phyloP scores from a whole-genome alignment of 164 flowering plant species.

The Aristolochia contorta region DNA sequence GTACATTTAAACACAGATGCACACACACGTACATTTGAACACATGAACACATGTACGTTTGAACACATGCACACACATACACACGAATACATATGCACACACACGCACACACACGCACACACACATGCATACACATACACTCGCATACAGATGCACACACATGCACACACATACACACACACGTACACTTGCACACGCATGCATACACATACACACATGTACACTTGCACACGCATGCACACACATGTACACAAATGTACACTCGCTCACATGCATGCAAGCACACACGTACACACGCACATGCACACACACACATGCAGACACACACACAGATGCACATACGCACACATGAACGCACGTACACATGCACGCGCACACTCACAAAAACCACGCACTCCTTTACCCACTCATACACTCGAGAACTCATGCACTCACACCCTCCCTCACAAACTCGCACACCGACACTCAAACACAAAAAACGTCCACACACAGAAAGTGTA shows the following conservation, averaged over 20 bases:
- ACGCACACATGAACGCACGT: too few relatives aligned
- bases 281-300: not conserved
- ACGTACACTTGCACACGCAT: not conserved
- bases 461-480: too few relatives aligned
- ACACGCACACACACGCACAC: not conserved
- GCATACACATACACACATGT: not conserved
- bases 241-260: not conserved
- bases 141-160: not conserved
- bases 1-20: not conserved
- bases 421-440: too few relatives aligned
- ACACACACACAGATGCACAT: too few relatives aligned
- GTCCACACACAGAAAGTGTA: too few relatives aligned
- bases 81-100: not conserved
- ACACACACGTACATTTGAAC: not conserved
- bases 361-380: too few relatives aligned
- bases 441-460: too few relatives aligned
- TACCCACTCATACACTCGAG: too few relatives aligned
- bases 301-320: not conserved
- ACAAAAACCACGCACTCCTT: too few relatives aligned
- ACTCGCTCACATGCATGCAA: not conserved
- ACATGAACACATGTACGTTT: not conserved
- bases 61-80: not conserved
- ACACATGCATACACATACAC: not conserved
- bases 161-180: not conserved
- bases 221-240: not conserved